Conservation (phyloP, 2,329 filamentous ascomycete species). For the Fusarium abutilonis region DNA sequence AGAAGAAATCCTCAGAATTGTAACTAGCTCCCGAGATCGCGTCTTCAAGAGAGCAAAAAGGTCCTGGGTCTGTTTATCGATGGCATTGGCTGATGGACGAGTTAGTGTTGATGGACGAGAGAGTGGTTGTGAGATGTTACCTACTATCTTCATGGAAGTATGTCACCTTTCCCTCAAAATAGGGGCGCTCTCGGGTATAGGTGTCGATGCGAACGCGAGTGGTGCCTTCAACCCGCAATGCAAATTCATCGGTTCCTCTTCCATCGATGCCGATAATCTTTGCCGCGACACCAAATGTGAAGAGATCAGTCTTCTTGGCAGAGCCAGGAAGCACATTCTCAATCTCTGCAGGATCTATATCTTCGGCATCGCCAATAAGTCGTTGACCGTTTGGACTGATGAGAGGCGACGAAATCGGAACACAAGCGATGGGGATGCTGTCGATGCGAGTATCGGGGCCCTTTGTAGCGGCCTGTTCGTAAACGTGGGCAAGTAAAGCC, state of each 20-base stretch:
- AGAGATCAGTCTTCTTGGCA: constrained; percentile 77
- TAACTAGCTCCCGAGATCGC: constrained; percentile 85
- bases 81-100: constrained; percentile 42
- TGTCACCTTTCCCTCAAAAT: constrained; percentile 83
- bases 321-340: constrained; percentile 66
- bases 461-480: constrained; percentile 77
- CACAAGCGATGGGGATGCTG: constrained; percentile 82
- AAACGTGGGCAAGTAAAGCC: constrained; percentile 85
- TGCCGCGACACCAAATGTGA: constrained; percentile 81
- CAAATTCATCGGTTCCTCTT: constrained; percentile 77
- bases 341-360: constrained; percentile 56
- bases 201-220: constrained; percentile 76
- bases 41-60: constrained; percentile 84
- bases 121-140: constrained; percentile 37
- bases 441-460: constrained; percentile 71
- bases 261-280: constrained; percentile 83
- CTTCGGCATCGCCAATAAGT: constrained; percentile 72
- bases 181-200: constrained; percentile 77
- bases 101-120: constrained; percentile 18
- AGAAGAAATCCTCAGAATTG: constrained; percentile 83
- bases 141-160: constrained; percentile 75
- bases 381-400: constrained; percentile 79
- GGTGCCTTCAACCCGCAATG: constrained; percentile 85
- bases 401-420: constrained; percentile 81
- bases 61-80: constrained; percentile 71